Conservation (phyloP, 139 green algal species). For the Chlorella vulgaris region DNA sequence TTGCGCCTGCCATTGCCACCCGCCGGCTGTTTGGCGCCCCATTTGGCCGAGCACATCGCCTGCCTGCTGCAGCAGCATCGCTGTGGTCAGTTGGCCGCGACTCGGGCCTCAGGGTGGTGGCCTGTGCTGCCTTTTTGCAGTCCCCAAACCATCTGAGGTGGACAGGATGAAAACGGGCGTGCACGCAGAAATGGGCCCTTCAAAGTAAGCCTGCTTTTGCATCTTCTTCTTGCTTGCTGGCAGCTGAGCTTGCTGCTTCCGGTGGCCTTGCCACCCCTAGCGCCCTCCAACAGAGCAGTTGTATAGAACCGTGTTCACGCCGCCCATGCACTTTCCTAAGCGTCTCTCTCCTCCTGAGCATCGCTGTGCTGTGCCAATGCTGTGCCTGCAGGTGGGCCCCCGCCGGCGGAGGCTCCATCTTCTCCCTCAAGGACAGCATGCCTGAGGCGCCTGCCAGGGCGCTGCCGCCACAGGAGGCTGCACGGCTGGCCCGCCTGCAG, state of each 20-base stretch:
- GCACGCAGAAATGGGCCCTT: slow-evolving; percentile 28
- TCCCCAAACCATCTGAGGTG: not conserved
- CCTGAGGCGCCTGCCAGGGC: not conserved
- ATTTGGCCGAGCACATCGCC: no score
- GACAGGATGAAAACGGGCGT: slow-evolving; percentile 18
- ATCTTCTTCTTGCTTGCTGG: not conserved
- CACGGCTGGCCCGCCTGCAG: slow-evolving; percentile 35
- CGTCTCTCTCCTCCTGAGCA: no score
- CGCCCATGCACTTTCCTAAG: no score
- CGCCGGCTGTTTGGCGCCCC: no score
- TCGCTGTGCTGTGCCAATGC: not conserved
- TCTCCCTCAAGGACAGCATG: slow-evolving; percentile 48
- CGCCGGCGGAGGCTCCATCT: slow-evolving; percentile 45
- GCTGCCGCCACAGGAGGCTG: slow-evolving; percentile 45
- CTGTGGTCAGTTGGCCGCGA: not conserved
- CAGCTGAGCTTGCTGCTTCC: not conserved
- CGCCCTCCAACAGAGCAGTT: no score
- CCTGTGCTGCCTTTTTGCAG: not conserved
- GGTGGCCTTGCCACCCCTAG: no score
- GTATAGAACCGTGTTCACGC: no score
- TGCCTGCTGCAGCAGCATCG: no score
- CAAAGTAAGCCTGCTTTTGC: slow-evolving; percentile 11
- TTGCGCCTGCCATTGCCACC: no score
- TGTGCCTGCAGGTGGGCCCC: not conserved
- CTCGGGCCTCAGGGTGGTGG: not conserved